These are phyloP conservation scores for Moesziomyces sp. DNA, from an alignment of 1,284 basidiomycete genomes.

Conservation along the genomic window DNA sequence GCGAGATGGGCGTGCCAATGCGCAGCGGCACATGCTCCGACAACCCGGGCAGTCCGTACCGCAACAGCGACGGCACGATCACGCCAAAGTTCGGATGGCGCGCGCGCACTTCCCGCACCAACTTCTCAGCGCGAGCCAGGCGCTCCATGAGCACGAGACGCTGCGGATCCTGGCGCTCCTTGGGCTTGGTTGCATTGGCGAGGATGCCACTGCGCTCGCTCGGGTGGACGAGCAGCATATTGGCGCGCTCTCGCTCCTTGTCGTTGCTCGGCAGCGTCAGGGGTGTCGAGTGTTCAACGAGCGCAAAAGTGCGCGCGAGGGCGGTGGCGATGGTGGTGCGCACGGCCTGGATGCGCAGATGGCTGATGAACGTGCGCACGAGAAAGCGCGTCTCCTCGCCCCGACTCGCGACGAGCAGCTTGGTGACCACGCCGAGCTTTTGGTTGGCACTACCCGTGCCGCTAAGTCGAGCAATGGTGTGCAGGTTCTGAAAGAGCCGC, in stretches of 20 bases:
- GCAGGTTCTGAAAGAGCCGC: constrained; percentile 62
- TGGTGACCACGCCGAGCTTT: constrained; percentile 83
- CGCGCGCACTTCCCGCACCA: constrained; percentile 79
- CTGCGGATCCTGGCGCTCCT: constrained; percentile 63
- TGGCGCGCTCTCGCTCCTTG: constrained; percentile 27
- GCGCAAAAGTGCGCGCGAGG: constrained; percentile 81
- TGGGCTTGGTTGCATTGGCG: constrained; percentile 63
- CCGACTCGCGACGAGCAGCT: constrained; percentile 81
- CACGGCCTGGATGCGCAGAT: constrained; percentile 84
- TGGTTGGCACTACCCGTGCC: constrained; percentile 80
- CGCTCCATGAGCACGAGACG: constrained; percentile 57
- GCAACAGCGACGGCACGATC: constrained; percentile 75
- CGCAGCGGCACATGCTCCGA: constrained; percentile 75
- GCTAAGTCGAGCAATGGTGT: constrained; percentile 72
- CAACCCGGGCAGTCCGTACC: constrained; percentile 58
- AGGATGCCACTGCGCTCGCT: constrained; percentile 55
- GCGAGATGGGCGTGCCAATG: constrained; percentile 74
- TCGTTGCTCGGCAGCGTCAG: constrained; percentile 8
- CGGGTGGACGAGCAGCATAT: constrained; percentile 26
- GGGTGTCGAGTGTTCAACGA: constrained; percentile 66
- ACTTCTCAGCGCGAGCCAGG: constrained; percentile 61
- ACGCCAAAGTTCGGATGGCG: constrained; percentile 89
- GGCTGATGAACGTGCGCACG: constrained; percentile 81
- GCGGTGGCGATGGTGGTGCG: constrained; percentile 83
- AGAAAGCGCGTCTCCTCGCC: constrained; percentile 89